phyloP scores from a whole-genome alignment of 306 rosid species.

The Prunus kanzakura region DNA sequence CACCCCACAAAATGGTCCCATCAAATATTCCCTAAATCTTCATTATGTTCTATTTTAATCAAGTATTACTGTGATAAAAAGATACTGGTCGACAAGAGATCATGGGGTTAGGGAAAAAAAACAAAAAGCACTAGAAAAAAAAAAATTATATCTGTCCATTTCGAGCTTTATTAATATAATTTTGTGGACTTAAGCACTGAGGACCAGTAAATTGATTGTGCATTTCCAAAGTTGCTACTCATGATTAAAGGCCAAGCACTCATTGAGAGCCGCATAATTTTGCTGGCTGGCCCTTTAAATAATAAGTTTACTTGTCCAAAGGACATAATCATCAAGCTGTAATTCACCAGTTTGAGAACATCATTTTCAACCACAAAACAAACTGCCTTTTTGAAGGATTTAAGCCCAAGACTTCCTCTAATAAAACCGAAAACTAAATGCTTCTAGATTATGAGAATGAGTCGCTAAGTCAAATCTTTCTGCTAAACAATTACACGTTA shows the following conservation, averaged over 20 bases:
- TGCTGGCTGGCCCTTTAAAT: too few relatives aligned
- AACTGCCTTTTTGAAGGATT: too few relatives aligned
- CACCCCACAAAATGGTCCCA: slow-evolving; percentile 25
- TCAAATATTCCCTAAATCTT: slow-evolving; percentile 48
- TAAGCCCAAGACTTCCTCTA: too few relatives aligned
- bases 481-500: too few relatives aligned
- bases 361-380: too few relatives aligned
- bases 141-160: not conserved
- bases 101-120: slow-evolving; percentile 26
- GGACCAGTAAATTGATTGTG: too few relatives aligned
- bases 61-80: slow-evolving; percentile 4
- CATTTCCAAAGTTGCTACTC: too few relatives aligned
- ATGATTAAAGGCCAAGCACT: too few relatives aligned
- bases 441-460: too few relatives aligned
- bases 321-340: not conserved
- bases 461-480: too few relatives aligned
- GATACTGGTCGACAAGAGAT: slow-evolving; percentile 34
- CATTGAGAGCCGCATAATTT: too few relatives aligned
- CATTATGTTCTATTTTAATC: slow-evolving; percentile 11
- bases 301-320: not conserved
- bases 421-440: too few relatives aligned
- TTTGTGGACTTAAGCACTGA: not conserved
- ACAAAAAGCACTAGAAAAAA: not conserved
- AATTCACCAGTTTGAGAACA: not conserved
- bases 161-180: slow-evolving; percentile 5